Base-by-base conservation (phyloP, 176 grass and related monocot species). In the Avena sativa region DNA sequence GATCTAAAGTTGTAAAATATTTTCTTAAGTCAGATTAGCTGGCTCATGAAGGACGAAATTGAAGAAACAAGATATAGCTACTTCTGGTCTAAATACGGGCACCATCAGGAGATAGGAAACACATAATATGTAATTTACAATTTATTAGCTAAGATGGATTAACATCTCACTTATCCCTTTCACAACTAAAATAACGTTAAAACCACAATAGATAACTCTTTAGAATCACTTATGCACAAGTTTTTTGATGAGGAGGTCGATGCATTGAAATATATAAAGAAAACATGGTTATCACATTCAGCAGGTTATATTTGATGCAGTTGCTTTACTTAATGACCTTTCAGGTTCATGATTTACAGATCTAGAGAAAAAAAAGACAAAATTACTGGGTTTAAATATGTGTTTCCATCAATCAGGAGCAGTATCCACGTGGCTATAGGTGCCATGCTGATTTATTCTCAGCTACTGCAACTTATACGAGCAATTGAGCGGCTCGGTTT, bases 1-100 rank as follows among this genome's bases (percentile, higher is more conserved):
- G 86, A 98, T 94, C 96, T 98, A 83, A 91, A n/a, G 48, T 88
- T 81, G 58, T 4, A 57, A 34, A 84, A 74, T 65, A 78, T 55
- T 23, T 51, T 79, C 26, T 32, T 13, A 19, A 70, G 26, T 76
- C 34, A 82, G 47, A 67, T 30, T 55, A 86, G 21, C 30, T 79
- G 66, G 40, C 72, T 77, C 21, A 79, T 79, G 60, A 79, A 83
- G 63, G 12, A 57, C 0, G 9, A 53, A 52, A 85, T 23, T 13
- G 26, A 19, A 36, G 9, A 47, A 36, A 30, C 25, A 34, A 77
- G 77, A 77, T 5, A 75, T 32, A 69, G 47, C 50, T 68, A 38
- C 26, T 82, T 70, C 50, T 71, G 48, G 49, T n/a, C 12, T 82
- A 70, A 12, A 68, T 55, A 81, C 34, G 19, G 15, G 26, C 46